Evolutionary conservation across 768 basidiomycete genomes (phyloP).

Genomic region (Suillus fuscotomentosus): DNA sequence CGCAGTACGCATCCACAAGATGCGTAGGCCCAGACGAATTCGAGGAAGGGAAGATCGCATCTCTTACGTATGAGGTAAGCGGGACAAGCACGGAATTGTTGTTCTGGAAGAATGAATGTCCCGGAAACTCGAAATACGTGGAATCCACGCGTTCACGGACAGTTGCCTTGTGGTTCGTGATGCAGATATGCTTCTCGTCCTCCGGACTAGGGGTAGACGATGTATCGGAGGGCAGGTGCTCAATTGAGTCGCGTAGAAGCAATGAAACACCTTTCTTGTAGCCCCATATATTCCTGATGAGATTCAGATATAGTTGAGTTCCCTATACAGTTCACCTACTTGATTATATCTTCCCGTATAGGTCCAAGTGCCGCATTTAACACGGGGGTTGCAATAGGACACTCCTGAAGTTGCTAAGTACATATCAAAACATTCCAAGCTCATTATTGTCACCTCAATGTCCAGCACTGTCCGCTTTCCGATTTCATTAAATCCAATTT

Average conservation of each 20-base stretch:
- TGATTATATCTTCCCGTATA: conserved; percentile 64
- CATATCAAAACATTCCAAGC: background rate
- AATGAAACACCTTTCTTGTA: conserved; percentile 91
- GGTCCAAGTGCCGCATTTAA: conserved; percentile 66
- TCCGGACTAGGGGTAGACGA: conserved; percentile 33
- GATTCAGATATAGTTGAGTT: conserved; percentile 7
- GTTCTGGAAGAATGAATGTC: conserved; percentile 96
- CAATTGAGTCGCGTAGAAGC: conserved; percentile 83
- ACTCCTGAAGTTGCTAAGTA: conserved; percentile 55
- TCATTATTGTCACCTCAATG: conserved; percentile 67
- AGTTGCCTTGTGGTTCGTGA: conserved; percentile 77
- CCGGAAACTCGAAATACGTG: conserved; percentile 80
- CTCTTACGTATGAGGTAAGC: conserved; percentile 79
- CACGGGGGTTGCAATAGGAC: conserved; percentile 83
- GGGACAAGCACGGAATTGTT: conserved; percentile 91
- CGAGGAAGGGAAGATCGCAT: conserved; percentile 56
- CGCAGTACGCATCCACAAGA: conserved; percentile 95
- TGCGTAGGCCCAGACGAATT: conserved; percentile 53
- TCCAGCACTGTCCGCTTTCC: conserved; percentile 78
- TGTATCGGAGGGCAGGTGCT: conserved; percentile 14
- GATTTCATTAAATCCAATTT: conserved; percentile 87
- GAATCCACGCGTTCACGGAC: conserved; percentile 85
- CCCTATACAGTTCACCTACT: conserved; percentile 40
- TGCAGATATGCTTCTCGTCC: conserved; percentile 66
- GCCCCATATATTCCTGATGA: conserved; percentile 66